A percentile compares a stretch with the other conserved stretches of the same genome.
Evolutionary conservation across 1,284 basidiomycete species (phyloP).

Genomic region (Amylostereum areolatum): DNA sequence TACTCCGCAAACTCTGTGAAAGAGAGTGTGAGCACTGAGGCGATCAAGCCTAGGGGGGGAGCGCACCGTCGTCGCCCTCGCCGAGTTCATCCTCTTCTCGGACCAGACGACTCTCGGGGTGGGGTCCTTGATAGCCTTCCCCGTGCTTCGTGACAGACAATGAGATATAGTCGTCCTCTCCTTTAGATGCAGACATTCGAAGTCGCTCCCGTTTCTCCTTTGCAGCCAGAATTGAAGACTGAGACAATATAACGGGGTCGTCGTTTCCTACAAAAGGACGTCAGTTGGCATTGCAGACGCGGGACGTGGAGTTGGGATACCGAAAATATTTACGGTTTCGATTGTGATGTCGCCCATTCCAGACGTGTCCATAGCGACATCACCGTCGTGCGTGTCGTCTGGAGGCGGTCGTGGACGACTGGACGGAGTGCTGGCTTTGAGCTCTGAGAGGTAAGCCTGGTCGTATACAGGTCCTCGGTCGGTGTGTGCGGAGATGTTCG

Average conservation of each 20-base stretch:
- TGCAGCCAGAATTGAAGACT: constrained; percentile 71
- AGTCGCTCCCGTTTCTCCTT: constrained; percentile 73
- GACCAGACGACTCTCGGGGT: constrained; percentile 83
- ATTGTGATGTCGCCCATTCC: constrained; percentile 14
- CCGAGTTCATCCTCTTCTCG: constrained; percentile 91
- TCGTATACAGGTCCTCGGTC: constrained; percentile 61
- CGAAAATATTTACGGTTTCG: constrained; percentile 1
- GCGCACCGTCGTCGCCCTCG: constrained; percentile 85
- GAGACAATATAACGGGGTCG: constrained; percentile 62
- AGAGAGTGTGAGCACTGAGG: not conserved
- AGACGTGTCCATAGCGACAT: constrained; percentile 48
- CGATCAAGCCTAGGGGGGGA: constrained; percentile 2
- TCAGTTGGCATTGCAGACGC: constrained; percentile 4
- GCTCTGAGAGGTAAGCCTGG: constrained; percentile 70
- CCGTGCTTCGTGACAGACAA: constrained; percentile 58
- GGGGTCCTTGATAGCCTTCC: constrained; percentile 64
- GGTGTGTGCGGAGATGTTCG: constrained; percentile 40
- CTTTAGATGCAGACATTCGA: constrained; percentile 37
- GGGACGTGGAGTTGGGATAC: not conserved
- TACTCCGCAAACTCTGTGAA: constrained; percentile 78
- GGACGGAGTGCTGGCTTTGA: constrained; percentile 76
- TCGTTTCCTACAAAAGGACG: constrained; percentile 13
- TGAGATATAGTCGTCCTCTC: constrained; percentile 77
- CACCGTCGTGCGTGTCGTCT: constrained; percentile 40
- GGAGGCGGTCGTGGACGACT: constrained; percentile 39